phyloP scores from a whole-genome alignment of 2,329 filamentous ascomycete species.

The Ascochyta viciae-villosae region DNA sequence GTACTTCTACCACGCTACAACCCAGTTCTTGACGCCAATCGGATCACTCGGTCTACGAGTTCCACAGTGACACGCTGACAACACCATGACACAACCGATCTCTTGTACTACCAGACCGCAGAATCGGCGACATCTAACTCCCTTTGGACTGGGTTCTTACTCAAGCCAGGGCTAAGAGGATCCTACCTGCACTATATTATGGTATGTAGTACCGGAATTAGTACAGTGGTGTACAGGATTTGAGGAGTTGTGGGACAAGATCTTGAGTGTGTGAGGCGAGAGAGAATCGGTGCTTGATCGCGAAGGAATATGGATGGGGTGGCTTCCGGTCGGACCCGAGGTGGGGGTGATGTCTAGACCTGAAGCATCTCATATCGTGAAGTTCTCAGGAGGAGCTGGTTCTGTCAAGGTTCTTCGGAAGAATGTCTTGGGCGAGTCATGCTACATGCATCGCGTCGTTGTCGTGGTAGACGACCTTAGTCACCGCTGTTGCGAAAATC shows the following conservation, averaged over 20 bases:
- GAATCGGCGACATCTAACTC: conserved; percentile 24
- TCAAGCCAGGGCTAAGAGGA: conserved; percentile 20
- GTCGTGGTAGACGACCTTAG: neutral
- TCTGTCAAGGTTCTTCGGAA: neutral
- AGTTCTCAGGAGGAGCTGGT: neutral
- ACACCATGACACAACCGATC: conserved; percentile 24
- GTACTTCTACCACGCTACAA: conserved; percentile 1
- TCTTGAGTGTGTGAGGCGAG: neutral
- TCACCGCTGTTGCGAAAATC: no score
- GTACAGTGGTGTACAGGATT: conserved; percentile 5
- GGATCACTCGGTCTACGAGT: conserved; percentile 28
- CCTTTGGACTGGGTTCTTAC: no score
- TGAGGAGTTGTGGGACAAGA: conserved; percentile 19
- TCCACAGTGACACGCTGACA: conserved; percentile 16
- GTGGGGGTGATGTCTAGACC: neutral
- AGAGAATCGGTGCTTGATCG: conserved; percentile 17
- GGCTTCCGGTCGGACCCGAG: no score
- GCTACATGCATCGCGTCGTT: neutral
- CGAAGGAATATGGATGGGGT: neutral
- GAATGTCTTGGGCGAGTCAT: neutral
- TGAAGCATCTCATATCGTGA: neutral
- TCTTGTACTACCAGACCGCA: conserved; percentile 24
- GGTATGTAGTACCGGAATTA: conserved; percentile 8
- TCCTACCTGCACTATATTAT: conserved; percentile 30
- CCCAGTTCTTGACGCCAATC: conserved; percentile 37